phyloP scores from a whole-genome alignment of 768 basidiomycete genomes.

The Tricholoma terreum region DNA sequence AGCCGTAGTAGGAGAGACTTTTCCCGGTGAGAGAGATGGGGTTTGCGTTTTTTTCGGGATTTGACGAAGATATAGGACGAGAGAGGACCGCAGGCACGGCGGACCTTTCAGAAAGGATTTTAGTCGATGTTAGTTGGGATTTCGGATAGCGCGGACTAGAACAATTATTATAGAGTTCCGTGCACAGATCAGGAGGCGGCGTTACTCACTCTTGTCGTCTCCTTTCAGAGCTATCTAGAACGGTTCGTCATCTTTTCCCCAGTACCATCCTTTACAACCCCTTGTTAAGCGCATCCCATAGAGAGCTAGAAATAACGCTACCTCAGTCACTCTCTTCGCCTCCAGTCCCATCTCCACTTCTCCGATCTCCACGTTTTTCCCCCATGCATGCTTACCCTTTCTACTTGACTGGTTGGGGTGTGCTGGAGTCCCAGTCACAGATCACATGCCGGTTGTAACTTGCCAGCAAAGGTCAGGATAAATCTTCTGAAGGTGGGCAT shows the following conservation, averaged over 20 bases:
- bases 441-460: too few species aligned
- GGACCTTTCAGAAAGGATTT: constrained; percentile 82
- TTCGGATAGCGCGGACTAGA: constrained; percentile 60
- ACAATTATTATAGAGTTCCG: background rate
- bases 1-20: constrained; percentile 75
- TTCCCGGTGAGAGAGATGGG: constrained; percentile 55
- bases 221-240: constrained; percentile 81
- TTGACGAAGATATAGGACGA: constrained; percentile 34
- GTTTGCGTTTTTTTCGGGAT: constrained; percentile 42
- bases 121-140: constrained; percentile 59
- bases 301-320: constrained; percentile 20
- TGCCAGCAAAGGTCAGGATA: too few species aligned
- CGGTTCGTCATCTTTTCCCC: constrained; percentile 69
- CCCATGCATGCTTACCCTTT: constrained; percentile 91
- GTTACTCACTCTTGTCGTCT: constrained; percentile 61
- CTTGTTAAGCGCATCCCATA: background rate
- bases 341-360: constrained; percentile 78
- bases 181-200: background rate
- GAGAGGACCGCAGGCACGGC: constrained; percentile 83
- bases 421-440: constrained; percentile 51
- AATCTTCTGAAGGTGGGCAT: too few species aligned
- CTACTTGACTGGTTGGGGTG: constrained; percentile 70
- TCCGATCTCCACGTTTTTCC: constrained; percentile 87
- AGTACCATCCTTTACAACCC: constrained; percentile 47
- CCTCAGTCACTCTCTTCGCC: constrained; percentile 74